These are phyloP conservation scores for Pseudogymnoascus sp. DNA, from an alignment of 2,329 filamentous ascomycete species.

Conservation along the genomic window DNA sequence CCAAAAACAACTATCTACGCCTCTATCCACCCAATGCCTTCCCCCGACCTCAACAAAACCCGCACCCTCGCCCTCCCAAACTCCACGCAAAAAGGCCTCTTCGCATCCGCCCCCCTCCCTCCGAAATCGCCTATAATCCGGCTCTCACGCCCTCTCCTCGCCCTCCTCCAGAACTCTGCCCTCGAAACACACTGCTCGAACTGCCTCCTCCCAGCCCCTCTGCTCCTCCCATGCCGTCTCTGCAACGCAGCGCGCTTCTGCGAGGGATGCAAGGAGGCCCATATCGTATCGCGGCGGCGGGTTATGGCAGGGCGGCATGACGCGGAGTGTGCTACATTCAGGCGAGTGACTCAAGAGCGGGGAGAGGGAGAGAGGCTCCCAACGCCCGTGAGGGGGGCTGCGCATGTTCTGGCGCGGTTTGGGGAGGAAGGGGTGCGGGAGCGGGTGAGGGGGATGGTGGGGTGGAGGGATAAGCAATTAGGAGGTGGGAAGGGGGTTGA, in stretches of 20 bases:
- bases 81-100: background rate
- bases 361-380: background rate
- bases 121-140: background rate
- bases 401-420: background rate
- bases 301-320: background rate
- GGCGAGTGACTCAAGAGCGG: background rate
- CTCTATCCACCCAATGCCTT: background rate
- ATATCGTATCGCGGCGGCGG: background rate
- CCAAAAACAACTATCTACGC: background rate
- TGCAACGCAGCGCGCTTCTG: background rate
- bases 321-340: background rate
- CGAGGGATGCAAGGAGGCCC: background rate
- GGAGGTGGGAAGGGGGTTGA: background rate
- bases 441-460: background rate
- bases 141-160: background rate
- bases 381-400: background rate
- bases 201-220: background rate
- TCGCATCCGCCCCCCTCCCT: background rate
- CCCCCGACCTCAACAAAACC: background rate
- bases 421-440: background rate
- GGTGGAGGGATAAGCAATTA: background rate
- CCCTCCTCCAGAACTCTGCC: constrained; percentile 4
- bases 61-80: background rate
- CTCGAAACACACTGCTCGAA: background rate
- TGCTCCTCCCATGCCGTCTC: background rate